Evolutionary conservation across 108 stramenopile species (phyloP).

Genomic region (Pseudonitzschia pungens): DNA sequence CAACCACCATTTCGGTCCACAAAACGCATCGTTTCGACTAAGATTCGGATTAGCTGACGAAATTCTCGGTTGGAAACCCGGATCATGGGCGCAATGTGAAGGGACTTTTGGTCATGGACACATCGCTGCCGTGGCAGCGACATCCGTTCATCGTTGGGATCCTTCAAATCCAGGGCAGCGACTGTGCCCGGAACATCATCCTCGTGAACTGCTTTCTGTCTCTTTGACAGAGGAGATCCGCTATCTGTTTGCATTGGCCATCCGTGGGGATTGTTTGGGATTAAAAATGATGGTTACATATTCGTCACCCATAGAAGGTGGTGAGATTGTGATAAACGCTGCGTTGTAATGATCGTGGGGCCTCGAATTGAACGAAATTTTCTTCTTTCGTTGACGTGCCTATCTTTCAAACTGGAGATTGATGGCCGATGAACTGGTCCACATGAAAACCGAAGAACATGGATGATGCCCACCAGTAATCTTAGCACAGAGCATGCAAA

Average conservation of each 20-base stretch:
- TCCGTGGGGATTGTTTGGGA: not conserved
- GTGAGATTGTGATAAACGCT: no score
- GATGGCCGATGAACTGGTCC: no score
- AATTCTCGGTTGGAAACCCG: constrained; percentile 65
- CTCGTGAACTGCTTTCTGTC: not conserved
- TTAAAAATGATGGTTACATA: not conserved
- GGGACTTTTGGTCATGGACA: constrained; percentile 30
- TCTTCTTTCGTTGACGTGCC: no score
- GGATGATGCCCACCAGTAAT: no score
- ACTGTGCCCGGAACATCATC: not conserved
- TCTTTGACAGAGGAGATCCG: constrained; percentile 4
- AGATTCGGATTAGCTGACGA: constrained; percentile 55
- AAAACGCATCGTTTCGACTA: constrained; percentile 49
- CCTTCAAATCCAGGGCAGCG: not conserved
- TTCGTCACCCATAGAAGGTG: not conserved
- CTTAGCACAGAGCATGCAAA: no score
- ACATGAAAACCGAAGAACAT: no score
- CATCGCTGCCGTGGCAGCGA: not conserved
- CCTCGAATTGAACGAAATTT: no score
- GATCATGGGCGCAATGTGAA: constrained; percentile 75
- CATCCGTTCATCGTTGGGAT: not conserved
- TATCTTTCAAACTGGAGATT: no score
- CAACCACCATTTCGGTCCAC: constrained; percentile 77
- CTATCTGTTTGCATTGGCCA: not conserved
- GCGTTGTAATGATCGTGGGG: no score